A percentile compares a stretch with the other conserved stretches of the same genome.
Conservation (phyloP, 2,329 filamentous ascomycete genomes). For the Parastagonospora avenae region DNA sequence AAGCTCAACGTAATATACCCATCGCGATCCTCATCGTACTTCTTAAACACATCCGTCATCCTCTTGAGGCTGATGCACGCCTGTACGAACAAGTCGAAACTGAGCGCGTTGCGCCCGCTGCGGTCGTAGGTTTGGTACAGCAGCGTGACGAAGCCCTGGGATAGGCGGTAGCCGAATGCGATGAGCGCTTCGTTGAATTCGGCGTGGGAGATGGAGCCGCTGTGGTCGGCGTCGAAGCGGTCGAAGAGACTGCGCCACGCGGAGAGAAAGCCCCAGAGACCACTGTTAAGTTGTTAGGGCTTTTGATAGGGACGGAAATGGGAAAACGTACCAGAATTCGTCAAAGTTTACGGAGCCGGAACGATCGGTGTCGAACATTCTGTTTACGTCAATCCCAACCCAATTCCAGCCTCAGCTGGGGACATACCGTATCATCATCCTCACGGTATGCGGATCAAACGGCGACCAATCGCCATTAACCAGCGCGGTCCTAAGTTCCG, state of each 20-base stretch:
- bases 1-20: conserved; percentile 72
- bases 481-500: conserved; percentile 84
- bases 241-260: conserved; percentile 95
- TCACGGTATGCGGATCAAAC: conserved; percentile 91
- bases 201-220: conserved; percentile 80
- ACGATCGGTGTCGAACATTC: conserved; percentile 96
- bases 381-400: neutral
- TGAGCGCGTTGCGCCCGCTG: conserved; percentile 53
- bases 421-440: conserved; percentile 83
- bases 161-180: conserved; percentile 90
- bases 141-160: conserved; percentile 78
- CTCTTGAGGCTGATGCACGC: conserved; percentile 95
- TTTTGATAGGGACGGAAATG: neutral
- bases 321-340: conserved; percentile 73
- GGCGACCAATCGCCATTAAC: conserved; percentile 96
- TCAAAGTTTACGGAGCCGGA: conserved; percentile 89
- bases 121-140: conserved; percentile 86
- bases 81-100: conserved; percentile 95
- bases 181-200: conserved; percentile 92
- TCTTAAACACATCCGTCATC: conserved; percentile 99
- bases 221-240: conserved; percentile 86
- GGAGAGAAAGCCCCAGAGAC: conserved; percentile 92
- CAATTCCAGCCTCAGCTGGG: too few relatives aligned
- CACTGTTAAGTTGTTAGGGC: too few relatives aligned
- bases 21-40: conserved; percentile 95